These are phyloP conservation scores for Phaseolus lunatus DNA, from an alignment of 306 rosid genomes.

Conservation along the genomic window DNA sequence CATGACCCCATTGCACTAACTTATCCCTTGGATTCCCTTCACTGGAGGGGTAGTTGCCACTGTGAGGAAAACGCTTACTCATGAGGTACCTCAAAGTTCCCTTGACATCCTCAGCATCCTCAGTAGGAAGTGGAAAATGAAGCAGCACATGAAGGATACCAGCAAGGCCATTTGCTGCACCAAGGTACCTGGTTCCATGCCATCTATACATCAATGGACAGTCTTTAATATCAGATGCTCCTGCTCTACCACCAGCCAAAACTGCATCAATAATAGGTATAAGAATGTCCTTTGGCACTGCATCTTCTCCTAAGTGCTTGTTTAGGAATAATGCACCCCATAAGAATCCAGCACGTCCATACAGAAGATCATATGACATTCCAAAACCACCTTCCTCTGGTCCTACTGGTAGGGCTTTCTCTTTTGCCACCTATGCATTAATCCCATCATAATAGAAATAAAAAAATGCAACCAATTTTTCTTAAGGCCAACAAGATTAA, in stretches of 20 bases:
- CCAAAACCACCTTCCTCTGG: constrained; percentile 99
- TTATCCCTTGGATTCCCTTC: constrained; percentile 89
- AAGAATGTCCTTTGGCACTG: constrained; percentile 63
- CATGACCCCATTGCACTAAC: constrained; percentile 92
- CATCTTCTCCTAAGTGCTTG: constrained; percentile 67
- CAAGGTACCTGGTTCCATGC: constrained; percentile 92
- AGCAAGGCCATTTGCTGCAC: constrained; percentile 89
- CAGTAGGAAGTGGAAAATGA: constrained; percentile 71
- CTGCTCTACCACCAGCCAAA: constrained; percentile 89
- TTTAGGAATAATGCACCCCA: constrained; percentile 83
- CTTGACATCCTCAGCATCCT: constrained; percentile 80
- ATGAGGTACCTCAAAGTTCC: constrained; percentile 76
- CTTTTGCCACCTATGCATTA: constrained; percentile 66
- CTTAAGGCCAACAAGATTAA: too few species aligned
- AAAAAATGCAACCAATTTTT: too few species aligned
- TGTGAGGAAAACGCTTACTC: constrained; percentile 80
- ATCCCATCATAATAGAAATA: neutral
- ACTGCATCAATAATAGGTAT: constrained; percentile 73
- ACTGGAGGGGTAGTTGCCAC: constrained; percentile 93
- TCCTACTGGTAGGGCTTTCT: constrained; percentile 84
- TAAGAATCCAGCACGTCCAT: constrained; percentile 86
- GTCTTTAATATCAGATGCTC: constrained; percentile 73
- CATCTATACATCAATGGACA: constrained; percentile 96
- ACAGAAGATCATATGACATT: constrained; percentile 92
- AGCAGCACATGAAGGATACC: constrained; percentile 84